phyloP scores from a whole-genome alignment of 768 basidiomycete species.

The Phylloporus sp. region DNA sequence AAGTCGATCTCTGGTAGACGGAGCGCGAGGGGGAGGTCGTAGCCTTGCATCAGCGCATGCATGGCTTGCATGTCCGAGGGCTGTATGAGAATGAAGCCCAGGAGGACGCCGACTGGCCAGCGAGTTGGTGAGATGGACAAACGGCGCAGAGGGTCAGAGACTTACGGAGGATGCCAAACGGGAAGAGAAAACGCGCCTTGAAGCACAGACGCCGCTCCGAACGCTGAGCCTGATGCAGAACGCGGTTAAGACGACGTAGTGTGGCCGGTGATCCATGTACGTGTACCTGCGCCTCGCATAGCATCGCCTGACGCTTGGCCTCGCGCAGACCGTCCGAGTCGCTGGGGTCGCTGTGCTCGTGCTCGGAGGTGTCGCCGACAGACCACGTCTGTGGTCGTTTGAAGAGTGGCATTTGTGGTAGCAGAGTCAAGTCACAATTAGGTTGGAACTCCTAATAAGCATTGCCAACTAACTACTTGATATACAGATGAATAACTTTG shows the following conservation, averaged over 20 bases:
- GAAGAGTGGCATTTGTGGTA: slow-evolving; percentile 32
- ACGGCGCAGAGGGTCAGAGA: slow-evolving; percentile 9
- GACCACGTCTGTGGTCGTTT: slow-evolving; percentile 33
- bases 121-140: not conserved
- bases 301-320: slow-evolving; percentile 20
- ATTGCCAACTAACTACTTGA: too few species aligned
- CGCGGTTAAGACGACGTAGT: too few species aligned
- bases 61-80: slow-evolving; percentile 65
- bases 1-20: slow-evolving; percentile 63
- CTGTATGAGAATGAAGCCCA: slow-evolving; percentile 64
- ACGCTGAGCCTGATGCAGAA: slow-evolving; percentile 6
- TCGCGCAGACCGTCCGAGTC: slow-evolving; percentile 12
- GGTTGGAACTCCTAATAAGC: too few species aligned
- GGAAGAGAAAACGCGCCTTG: slow-evolving; percentile 58
- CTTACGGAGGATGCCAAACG: slow-evolving; percentile 62
- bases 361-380: slow-evolving; percentile 10
- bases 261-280: slow-evolving; percentile 15
- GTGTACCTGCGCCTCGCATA: slow-evolving; percentile 25
- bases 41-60: slow-evolving; percentile 66
- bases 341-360: slow-evolving; percentile 8
- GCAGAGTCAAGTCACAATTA: not conserved
- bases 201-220: slow-evolving; percentile 18
- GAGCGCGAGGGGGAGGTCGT: slow-evolving; percentile 48
- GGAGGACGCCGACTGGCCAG: slow-evolving; percentile 54
- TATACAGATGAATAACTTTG: not conserved